These are phyloP conservation scores for Closterium sp. DNA, from an alignment of 139 green algal genomes.

Conservation along the genomic window DNA sequence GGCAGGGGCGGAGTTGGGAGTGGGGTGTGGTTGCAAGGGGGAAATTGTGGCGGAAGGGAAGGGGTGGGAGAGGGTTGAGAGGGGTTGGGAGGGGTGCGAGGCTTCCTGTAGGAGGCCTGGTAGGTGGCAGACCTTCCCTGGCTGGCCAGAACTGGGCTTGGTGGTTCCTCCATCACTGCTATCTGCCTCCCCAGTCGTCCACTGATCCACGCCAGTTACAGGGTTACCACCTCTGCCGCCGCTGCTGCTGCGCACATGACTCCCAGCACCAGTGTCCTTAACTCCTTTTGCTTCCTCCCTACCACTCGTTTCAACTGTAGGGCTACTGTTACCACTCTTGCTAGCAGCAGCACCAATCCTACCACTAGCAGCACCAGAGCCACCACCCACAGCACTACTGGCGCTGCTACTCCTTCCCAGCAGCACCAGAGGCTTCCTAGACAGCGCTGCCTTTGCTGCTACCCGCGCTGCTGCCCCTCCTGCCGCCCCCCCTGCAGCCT, in stretches of 20 bases:
- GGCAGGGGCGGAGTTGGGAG: not conserved
- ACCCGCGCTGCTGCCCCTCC: not conserved
- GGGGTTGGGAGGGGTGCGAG: not conserved
- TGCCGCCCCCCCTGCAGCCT: not conserved
- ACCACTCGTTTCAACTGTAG: not conserved
- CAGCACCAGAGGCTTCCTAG: not conserved
- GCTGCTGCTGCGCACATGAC: not conserved
- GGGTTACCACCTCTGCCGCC: not conserved
- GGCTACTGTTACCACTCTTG: too few relatives aligned
- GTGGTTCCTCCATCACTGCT: not conserved
- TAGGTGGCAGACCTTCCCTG: not conserved
- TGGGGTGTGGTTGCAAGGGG: not conserved
- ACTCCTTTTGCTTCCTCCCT: not conserved
- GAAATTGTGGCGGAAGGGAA: not conserved
- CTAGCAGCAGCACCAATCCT: too few relatives aligned
- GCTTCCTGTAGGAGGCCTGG: not conserved
- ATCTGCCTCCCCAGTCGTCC: too few relatives aligned
- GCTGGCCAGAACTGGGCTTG: not conserved
- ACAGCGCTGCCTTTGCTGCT: not conserved
- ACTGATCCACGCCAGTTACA: not conserved
- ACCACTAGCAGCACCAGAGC: not conserved
- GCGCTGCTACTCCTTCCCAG: not conserved
- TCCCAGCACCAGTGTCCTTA: not conserved
- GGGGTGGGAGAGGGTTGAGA: not conserved
- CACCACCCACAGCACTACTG: not conserved